Base-by-base conservation (phyloP, 2,329 filamentous ascomycete genomes). In the Cladobotryum protrusum region DNA sequence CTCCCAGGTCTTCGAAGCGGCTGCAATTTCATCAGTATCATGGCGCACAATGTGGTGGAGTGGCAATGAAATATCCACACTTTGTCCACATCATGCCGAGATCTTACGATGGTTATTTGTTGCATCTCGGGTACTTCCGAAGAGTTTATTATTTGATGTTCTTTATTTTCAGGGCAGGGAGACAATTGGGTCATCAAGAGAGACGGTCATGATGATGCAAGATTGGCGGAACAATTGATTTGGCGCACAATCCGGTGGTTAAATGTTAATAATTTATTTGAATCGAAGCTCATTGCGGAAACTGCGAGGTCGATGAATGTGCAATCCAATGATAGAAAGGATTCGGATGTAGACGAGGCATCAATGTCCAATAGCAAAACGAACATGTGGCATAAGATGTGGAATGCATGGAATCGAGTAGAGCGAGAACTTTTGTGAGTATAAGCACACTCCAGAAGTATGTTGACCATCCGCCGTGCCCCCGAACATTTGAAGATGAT, bases 201-300 rank as follows among this genome's bases (percentile, higher is more conserved):
- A 20, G 34, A 48, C 42, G 20, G 37, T 45, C 17, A 36, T 45
- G 47, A 49, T 32, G 46, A 52, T 7, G 18, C 39, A 41, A 46
- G 24, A 45, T 37, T 41, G 50, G 41, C 41, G 50, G 29, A 49
- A 52, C 41, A 52, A 32, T 37, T 24, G 46, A 32, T 41, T 36
- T 47, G 37, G 50, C 45, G 42, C 43, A 52, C 37, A 45, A 42
- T 47, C 34, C 17, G 33, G 41, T 36, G 39, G 37, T 29, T 29
- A 29, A 40, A 46, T 14, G 49, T 32, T 51, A 48, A 47, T 51
- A 48, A 40, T 44, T 34, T 39, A 11, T 40, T 7, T n/a, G n/a
- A 29, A 29, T 29, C 24, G 11, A 29, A 8, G 6, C 24, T 29
- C 24, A 29, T 29, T 29, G 24, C 6, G 24, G 24, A 29, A 5